Evolutionary conservation across 495 filamentous ascomycete genomes (phyloP).

Genomic region (Penicillium coffeae): DNA sequence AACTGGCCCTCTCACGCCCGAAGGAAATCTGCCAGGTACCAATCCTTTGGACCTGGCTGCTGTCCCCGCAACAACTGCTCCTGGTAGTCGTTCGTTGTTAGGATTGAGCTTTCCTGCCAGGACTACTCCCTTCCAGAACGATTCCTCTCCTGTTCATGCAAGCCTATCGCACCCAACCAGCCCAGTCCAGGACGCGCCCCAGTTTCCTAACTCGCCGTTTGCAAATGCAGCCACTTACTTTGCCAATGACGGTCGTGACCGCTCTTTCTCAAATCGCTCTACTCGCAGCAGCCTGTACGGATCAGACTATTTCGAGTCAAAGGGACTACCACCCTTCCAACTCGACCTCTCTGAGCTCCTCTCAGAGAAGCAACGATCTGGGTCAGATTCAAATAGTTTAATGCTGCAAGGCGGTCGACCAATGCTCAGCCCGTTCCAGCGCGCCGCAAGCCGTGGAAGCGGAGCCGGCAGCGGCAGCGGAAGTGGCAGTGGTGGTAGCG

Average conservation of each 20-base stretch:
- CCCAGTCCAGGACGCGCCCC: slow-evolving; percentile 34
- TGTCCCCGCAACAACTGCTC: slow-evolving; percentile 27
- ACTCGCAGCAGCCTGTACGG: slow-evolving; percentile 40
- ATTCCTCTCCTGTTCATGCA: slow-evolving; percentile 33
- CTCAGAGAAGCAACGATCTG: slow-evolving; percentile 29
- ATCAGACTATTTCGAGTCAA: slow-evolving; percentile 36
- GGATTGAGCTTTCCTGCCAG: slow-evolving; percentile 37
- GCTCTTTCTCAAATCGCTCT: slow-evolving; percentile 48
- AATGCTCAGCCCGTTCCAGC: slow-evolving; percentile 39
- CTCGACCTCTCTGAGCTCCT: slow-evolving; percentile 35
- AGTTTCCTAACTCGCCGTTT: slow-evolving; percentile 36
- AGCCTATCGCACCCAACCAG: slow-evolving; percentile 39
- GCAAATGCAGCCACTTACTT: slow-evolving; percentile 32
- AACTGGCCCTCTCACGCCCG: slow-evolving; percentile 44
- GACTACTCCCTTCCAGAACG: slow-evolving; percentile 41
- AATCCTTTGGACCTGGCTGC: slow-evolving; percentile 34
- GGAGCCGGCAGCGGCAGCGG: slow-evolving; percentile 45
- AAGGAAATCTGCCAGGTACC: slow-evolving; percentile 48
- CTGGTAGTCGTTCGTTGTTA: slow-evolving; percentile 34
- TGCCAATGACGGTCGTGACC: slow-evolving; percentile 38
- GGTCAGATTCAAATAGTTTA: slow-evolving; percentile 32
- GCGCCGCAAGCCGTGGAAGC: slow-evolving; percentile 42
- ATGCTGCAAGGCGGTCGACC: slow-evolving; percentile 28
- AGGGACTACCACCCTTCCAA: slow-evolving; percentile 31
- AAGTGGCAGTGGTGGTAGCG: slow-evolving; percentile 39